Conservation (phyloP, 2,329 filamentous ascomycete species). For the Zymoseptoria tritici region DNA sequence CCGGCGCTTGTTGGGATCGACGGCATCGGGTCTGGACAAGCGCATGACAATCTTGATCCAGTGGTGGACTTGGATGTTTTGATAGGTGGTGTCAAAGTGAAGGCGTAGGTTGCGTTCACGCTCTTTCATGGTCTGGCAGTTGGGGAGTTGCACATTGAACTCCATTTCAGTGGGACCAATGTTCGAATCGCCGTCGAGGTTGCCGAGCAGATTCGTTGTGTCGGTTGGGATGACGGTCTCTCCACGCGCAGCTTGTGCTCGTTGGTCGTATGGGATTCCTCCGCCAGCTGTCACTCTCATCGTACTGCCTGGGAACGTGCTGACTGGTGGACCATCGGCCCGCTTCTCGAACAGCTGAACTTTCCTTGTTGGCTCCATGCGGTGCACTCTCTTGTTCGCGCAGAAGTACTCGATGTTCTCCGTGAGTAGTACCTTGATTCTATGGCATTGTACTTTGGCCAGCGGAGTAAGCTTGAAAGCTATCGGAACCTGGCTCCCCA, state of each 20-base stretch:
- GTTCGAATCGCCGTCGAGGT: conserved; percentile 66
- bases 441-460: conserved; percentile 87
- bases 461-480: conserved; percentile 89
- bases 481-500: conserved; percentile 81
- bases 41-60: conserved; percentile 98
- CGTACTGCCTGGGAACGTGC: conserved; percentile 66
- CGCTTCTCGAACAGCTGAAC: conserved; percentile 82
- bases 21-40: conserved; percentile 73
- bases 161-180: conserved; percentile 90
- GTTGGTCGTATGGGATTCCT: conserved; percentile 60
- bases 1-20: conserved; percentile 68
- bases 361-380: conserved; percentile 76
- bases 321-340: conserved; percentile 67
- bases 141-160: conserved; percentile 85
- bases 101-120: conserved; percentile 60
- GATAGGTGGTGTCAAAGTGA: conserved; percentile 87
- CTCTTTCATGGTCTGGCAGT: conserved; percentile 72
- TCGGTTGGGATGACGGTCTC: conserved; percentile 48
- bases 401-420: conserved; percentile 91
- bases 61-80: conserved; percentile 87
- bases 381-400: conserved; percentile 73
- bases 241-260: conserved; percentile 49
- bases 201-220: conserved; percentile 67
- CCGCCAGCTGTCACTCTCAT: conserved; percentile 73
- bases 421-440: conserved; percentile 84